phyloP scores from a whole-genome alignment of 208 protist genomes.

The Crithidia expoeki region DNA sequence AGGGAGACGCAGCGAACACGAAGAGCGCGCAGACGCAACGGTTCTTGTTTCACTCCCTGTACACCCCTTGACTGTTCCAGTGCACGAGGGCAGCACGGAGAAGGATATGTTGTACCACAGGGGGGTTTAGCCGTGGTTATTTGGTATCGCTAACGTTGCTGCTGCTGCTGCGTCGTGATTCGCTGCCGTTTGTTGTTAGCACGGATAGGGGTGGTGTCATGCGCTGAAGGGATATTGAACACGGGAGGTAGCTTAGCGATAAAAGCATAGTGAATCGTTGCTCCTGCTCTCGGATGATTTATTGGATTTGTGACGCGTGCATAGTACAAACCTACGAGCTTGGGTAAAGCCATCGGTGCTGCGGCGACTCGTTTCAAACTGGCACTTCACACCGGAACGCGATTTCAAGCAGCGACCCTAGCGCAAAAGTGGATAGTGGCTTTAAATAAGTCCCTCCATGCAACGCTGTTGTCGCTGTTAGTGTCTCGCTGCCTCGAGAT shows the following conservation, averaged over 20 bases:
- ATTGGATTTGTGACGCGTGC: conserved; percentile 7
- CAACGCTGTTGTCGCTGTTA: neutral
- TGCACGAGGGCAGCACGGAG: conserved; percentile 38
- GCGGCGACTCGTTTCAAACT: neutral
- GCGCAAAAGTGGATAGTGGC: neutral
- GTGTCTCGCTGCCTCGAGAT: neutral
- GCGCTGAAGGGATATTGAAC: no score
- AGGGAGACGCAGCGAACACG: conserved; percentile 22
- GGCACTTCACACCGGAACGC: neutral
- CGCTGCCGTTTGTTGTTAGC: neutral
- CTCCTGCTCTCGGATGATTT: neutral
- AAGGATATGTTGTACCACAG: conserved; percentile 65
- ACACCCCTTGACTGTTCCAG: neutral
- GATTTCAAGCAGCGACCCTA: neutral
- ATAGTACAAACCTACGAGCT: conserved; percentile 11
- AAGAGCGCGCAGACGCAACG: neutral
- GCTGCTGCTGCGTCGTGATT: neutral
- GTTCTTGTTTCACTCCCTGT: neutral
- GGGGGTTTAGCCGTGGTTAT: conserved; percentile 39
- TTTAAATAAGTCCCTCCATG: conserved; percentile 9
- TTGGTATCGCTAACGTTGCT: neutral
- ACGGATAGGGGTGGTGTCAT: neutral
- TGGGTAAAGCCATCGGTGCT: neutral
- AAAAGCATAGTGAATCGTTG: neutral
- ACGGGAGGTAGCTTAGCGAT: no score